Percentiles rank a stretch among this genome's conserved stretches.
Evolutionary conservation across 2,329 filamentous ascomycete genomes (phyloP).

Genomic region (Hypocrella siamensis): DNA sequence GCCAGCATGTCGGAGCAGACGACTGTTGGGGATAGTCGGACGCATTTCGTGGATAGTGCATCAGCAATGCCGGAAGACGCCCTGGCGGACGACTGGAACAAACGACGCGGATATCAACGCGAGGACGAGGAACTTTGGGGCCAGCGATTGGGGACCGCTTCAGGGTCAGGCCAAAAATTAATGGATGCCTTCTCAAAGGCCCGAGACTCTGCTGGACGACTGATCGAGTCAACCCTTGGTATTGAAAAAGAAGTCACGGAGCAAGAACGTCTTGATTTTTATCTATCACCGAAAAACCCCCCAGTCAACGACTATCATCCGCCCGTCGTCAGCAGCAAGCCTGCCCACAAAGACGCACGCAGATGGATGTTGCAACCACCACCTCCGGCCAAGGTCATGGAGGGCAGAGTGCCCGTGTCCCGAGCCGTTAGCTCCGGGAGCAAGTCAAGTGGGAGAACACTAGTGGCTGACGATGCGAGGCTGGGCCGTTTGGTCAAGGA

Average conservation of each 20-base stretch:
- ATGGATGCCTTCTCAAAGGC: constrained; percentile 45
- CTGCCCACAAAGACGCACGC: constrained; percentile 52
- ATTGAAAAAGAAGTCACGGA: constrained; percentile 36
- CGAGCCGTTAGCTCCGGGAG: constrained; percentile 44
- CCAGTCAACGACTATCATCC: constrained; percentile 79
- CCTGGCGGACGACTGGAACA: constrained; percentile 48
- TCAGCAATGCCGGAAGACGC: constrained; percentile 22
- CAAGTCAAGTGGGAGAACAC: constrained; percentile 29
- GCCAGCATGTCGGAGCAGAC: constrained; percentile 22
- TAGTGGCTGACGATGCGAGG: constrained; percentile 23
- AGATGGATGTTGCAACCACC: constrained; percentile 90
- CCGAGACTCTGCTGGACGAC: constrained; percentile 36
- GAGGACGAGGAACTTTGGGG: constrained; percentile 85
- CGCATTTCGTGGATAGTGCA: no score
- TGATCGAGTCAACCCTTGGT: constrained; percentile 35
- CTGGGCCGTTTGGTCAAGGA: constrained; percentile 28
- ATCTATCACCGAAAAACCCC: constrained; percentile 44
- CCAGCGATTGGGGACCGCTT: constrained; percentile 11
- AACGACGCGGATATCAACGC: constrained; percentile 57
- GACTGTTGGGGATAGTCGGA: constrained; percentile 20
- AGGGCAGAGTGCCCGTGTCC: constrained; percentile 60
- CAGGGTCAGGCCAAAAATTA: constrained; percentile 37
- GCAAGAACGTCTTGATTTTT: constrained; percentile 42
- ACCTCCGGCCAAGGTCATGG: constrained; percentile 82
- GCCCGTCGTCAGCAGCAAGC: constrained; percentile 65